Evolutionary conservation across 2,329 filamentous ascomycete genomes (phyloP), one percentile per base, ranked within the genome.

Genomic region (Fusarium piperis): DNA sequence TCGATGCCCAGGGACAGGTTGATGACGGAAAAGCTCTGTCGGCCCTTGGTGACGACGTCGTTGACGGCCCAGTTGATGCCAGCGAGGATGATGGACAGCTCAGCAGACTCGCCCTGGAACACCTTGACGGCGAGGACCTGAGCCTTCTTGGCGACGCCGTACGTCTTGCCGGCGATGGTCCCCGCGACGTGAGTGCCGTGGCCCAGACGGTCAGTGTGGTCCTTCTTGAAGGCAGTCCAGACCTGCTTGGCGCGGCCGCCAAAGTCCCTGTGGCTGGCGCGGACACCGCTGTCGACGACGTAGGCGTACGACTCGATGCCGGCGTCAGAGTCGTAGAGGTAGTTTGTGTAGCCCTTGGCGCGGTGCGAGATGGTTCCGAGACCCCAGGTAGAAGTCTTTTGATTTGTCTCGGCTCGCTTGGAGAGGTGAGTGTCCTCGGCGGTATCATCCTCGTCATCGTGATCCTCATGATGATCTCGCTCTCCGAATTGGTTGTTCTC

Each of bases 231-330:
- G 12, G 73, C 76, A 26, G 74, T 77, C 66, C 62, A 80, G 28
- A 64, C 76, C 15, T 59, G 38, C 32, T 53, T 80, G n/a, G 87
- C 88, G 44, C 88, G 85, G 39, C 85, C 85, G 73, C 84, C 81
- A 71, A 87, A 89, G 77, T 89, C 84, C 38, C 76, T 71, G 79
- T 92, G 90, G 3, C 84, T 82, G 30, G 80, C 80, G 41, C 81
- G 81, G 73, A 92, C 87, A 73, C 90, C 90, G 8, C 89, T 91
- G 78, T 92, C 90, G 44, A 92, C 85, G n/a, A 92, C 79, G 78
- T 88, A 92, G 53, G 85, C 86, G 26, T 87, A 90, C 70, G 88
- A 87, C 33, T 84, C 85, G 58, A 61, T 32, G 2, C 76, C 76
- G 26, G 85, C 84, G 13, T 80, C 80, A 63, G 80, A 79, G 77